A percentile compares a stretch with the other conserved stretches of the same genome.
Conservation (phyloP, 306 rosid genomes). For the Pterocarpus santalinus region DNA sequence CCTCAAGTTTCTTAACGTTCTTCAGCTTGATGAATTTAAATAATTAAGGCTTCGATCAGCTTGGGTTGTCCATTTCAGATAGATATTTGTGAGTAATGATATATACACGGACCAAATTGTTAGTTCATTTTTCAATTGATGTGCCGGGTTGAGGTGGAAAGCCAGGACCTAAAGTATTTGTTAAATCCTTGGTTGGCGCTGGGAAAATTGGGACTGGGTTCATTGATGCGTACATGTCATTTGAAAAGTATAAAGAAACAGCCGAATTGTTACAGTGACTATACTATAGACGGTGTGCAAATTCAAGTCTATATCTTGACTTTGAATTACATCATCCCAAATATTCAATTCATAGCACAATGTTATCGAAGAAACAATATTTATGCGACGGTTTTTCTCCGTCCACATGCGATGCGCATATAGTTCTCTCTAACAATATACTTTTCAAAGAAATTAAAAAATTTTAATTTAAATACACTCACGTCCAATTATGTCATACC, state of each 20-base stretch:
- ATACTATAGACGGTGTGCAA: neutral
- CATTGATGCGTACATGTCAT: neutral
- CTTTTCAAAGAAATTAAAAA: too few relatives aligned
- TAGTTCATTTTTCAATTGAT: neutral
- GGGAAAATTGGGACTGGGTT: neutral
- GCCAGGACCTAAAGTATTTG: neutral
- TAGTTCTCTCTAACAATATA: too few relatives aligned
- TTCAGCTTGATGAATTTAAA: neutral
- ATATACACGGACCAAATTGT: neutral
- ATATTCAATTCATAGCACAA: neutral
- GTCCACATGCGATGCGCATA: neutral
- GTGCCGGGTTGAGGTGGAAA: neutral
- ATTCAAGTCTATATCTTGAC: conserved; percentile 2
- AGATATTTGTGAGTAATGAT: neutral
- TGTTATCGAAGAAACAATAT: neutral
- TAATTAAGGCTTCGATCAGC: neutral
- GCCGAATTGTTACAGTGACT: neutral
- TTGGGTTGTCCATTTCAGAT: neutral
- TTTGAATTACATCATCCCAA: neutral
- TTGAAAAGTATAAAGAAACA: neutral
- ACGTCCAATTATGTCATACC: too few relatives aligned
- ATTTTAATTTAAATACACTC: too few relatives aligned
- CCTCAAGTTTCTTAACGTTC: neutral
- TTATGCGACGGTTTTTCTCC: neutral
- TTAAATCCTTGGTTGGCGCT: neutral